These are phyloP conservation scores for Pichia manshurica DNA, from an alignment of 805 yeast species.

Conservation along the genomic window DNA sequence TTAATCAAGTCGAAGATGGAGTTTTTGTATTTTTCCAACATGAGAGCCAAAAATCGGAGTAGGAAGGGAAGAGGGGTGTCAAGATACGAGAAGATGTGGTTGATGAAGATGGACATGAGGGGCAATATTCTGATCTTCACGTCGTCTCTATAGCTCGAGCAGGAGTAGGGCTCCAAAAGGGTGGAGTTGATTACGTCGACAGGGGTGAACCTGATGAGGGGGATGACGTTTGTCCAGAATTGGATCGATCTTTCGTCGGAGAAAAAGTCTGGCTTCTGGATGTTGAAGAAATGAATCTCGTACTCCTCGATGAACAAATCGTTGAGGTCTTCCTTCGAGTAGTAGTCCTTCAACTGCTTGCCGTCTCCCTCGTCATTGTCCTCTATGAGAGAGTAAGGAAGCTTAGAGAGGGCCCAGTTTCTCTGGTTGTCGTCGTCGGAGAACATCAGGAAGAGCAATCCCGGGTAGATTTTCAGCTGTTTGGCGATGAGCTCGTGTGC, in stretches of 20 bases:
- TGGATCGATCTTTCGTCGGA: constrained; percentile 34
- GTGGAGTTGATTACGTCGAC: constrained; percentile 31
- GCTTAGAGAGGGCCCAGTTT: constrained; percentile 41
- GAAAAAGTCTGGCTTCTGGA: constrained; percentile 50
- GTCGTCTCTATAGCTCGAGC: constrained; percentile 19
- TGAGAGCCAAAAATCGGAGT: constrained; percentile 43
- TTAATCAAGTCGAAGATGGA: constrained; percentile 51
- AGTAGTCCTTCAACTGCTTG: background rate
- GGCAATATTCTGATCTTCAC: constrained; percentile 32
- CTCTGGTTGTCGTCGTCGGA: constrained; percentile 44
- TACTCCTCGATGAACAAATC: constrained; percentile 50
- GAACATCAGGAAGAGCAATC: constrained; percentile 47
- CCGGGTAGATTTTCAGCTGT: constrained; percentile 36
- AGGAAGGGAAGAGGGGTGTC: constrained; percentile 47
- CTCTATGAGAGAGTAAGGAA: constrained; percentile 17
- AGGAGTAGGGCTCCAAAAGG: constrained; percentile 24
- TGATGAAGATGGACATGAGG: constrained; percentile 37
- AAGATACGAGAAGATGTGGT: constrained; percentile 48
- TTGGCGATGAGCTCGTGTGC: constrained; percentile 15
- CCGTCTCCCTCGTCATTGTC: background rate
- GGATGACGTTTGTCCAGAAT: constrained; percentile 44
- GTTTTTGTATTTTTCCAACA: constrained; percentile 38
- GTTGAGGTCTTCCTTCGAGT: constrained; percentile 22
- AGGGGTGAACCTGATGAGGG: constrained; percentile 34
- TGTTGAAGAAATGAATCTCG: constrained; percentile 41